Percentiles rank a stretch among this genome's conserved stretches.
phyloP scores from a whole-genome alignment of 352 stramenopile genomes.

The Globisporangium irregulare region DNA sequence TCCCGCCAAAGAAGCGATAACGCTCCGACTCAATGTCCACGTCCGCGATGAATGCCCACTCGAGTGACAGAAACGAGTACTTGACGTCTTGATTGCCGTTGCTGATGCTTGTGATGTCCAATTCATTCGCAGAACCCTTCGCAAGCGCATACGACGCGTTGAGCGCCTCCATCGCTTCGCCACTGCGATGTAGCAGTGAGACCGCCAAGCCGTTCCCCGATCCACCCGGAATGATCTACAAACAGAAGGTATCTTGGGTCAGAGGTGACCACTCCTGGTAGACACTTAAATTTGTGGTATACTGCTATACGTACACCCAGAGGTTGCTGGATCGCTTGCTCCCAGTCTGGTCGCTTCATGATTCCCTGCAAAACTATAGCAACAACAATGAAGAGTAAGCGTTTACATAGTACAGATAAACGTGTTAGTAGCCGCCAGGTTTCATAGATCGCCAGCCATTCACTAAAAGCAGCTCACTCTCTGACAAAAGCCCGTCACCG shows the following conservation, averaged over 20 bases:
- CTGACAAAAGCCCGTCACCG: constrained; percentile 59
- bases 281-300: neutral
- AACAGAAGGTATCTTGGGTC: neutral
- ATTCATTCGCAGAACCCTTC: constrained; percentile 56
- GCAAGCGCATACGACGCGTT: constrained; percentile 61
- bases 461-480: constrained; percentile 36
- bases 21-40: constrained; percentile 75
- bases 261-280: neutral
- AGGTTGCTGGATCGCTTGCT: constrained; percentile 46
- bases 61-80: constrained; percentile 81
- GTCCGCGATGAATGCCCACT: constrained; percentile 82
- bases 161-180: constrained; percentile 41
- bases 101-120: constrained; percentile 57
- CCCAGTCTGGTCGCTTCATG: constrained; percentile 57
- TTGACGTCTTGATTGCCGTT: constrained; percentile 47
- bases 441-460: neutral
- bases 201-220: constrained; percentile 65
- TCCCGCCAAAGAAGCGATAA: constrained; percentile 50
- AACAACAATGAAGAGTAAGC: neutral
- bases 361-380: constrained; percentile 63
- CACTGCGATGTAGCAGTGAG: constrained; percentile 43
- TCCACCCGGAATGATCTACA: constrained; percentile 41
- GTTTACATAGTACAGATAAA: constrained; percentile 11
- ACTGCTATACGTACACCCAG: constrained; percentile 33
- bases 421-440: neutral